phyloP scores from a whole-genome alignment of 2,329 filamentous ascomycete genomes.

The Aplosporella prunicola region DNA sequence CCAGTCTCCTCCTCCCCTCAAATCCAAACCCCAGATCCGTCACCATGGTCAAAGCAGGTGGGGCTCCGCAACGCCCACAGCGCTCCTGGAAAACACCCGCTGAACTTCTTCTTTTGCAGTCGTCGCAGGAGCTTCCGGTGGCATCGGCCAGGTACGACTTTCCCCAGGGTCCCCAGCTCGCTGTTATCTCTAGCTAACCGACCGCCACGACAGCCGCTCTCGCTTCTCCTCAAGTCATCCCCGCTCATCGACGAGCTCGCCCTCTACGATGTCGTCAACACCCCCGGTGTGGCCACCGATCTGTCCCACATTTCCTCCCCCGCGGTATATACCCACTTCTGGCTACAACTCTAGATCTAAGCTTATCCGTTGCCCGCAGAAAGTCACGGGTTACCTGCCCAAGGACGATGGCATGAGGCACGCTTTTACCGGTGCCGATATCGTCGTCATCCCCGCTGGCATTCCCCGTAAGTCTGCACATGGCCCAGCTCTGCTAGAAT shows the following conservation, averaged over 20 bases:
- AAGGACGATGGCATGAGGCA: slow-evolving; percentile 73
- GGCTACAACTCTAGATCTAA: not conserved
- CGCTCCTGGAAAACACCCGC: slow-evolving; percentile 5
- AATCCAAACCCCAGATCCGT: too few species aligned
- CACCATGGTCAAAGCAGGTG: slow-evolving; percentile 32
- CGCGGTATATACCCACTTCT: slow-evolving; percentile 45
- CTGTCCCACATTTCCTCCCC: slow-evolving; percentile 93
- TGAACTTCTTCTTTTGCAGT: slow-evolving; percentile 28
- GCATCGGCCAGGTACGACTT: slow-evolving; percentile 85
- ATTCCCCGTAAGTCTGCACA: slow-evolving; percentile 77
- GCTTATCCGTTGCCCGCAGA: slow-evolving; percentile 43
- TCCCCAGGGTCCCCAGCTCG: slow-evolving; percentile 2
- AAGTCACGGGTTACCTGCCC: slow-evolving; percentile 80
- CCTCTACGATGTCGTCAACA: slow-evolving; percentile 99
- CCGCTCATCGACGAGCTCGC: slow-evolving; percentile 84
- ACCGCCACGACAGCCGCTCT: slow-evolving; percentile 62
- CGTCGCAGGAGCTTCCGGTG: slow-evolving; percentile 93
- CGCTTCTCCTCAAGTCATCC: slow-evolving; percentile 86
- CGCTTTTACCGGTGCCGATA: slow-evolving; percentile 85
- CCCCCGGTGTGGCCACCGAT: slow-evolving; percentile 88
- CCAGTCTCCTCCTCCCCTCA: slow-evolving; percentile 13
- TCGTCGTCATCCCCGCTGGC: slow-evolving; percentile 94
- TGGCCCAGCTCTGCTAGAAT: not conserved
- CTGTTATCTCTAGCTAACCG: too few species aligned
- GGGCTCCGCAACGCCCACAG: slow-evolving; percentile 1